Evolutionary conservation across 1,284 basidiomycete genomes (phyloP), one percentile per base, ranked within the genome.

Genomic region (Puccinia novopanici): DNA sequence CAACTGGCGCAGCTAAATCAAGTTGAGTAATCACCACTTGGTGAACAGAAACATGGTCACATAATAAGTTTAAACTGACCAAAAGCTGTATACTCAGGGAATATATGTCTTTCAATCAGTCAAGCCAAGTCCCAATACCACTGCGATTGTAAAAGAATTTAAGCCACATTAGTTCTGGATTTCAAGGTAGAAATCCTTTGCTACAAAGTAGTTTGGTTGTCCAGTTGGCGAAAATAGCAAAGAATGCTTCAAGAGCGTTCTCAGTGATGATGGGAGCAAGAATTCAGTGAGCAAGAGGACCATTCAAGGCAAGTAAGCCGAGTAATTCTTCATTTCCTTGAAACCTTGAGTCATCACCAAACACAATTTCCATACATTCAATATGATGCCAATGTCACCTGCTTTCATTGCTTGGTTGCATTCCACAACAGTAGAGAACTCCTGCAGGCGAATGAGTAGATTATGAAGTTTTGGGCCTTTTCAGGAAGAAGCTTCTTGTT

Each of bases 181-280:
- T 27, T 65, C 61, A 65, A 65, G 61, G 40, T 65, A 74, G 34
- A 74, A 74, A 48, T 74, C 72, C 54, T 74, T 74, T 59, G 72
- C 30, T 3, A 59, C 13, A 45, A 74, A 74, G 22, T 67, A 61
- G 50, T 45, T 40, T 6, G 48, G 24, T 6, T 34, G 30, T 5
- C 75, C 61, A 48, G 40, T 74, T 37, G 72, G 72, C 0, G 40
- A 74, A 17, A 74, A n/a, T 48, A 74, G n/a, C n/a, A 48, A 8
- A 74, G 17, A 24, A 54, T 59, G 34, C 59, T 54, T 54, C 4
- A 24, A 74, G 48, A 19, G 19, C 4, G 59, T 61, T 57, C 15
- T 19, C n/a, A n/a, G n/a, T 34, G 8, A 74, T 13, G 22, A 42
- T 6, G 54, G 54, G 2, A 22, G 72, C 15, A 74, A 30, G 12